Evolutionary conservation across 2,329 filamentous ascomycete genomes (phyloP), one percentile per base, ranked within the genome.

Genomic region (Sporothrix brunneoviolacea): DNA sequence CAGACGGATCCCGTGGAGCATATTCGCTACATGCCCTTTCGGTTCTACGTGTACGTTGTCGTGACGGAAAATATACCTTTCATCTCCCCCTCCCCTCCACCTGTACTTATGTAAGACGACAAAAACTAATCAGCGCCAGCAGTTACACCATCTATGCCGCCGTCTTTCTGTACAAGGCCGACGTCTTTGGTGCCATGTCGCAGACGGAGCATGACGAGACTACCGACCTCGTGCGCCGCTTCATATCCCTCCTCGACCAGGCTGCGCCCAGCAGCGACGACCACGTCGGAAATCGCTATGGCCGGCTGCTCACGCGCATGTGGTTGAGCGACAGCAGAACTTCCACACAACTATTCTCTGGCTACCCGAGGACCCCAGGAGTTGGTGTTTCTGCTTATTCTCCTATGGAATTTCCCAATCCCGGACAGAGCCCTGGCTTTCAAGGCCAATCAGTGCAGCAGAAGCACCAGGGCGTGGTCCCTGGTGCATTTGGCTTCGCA

Each of bases 81-180:
- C n/a, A n/a, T n/a, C n/a, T n/a, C n/a, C n/a, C n/a, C n/a, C n/a
- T n/a, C n/a, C n/a, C n/a, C n/a, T n/a, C n/a, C n/a, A n/a, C n/a
- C n/a, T n/a, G n/a, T n/a, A n/a, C n/a, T n/a, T n/a, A n/a, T n/a
- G n/a, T n/a, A n/a, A n/a, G n/a, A n/a, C n/a, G n/a, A n/a, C n/a
- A n/a, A n/a, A n/a, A n/a, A n/a, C n/a, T n/a, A n/a, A n/a, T n/a
- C n/a, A n/a, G n/a, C n/a, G n/a, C n/a, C n/a, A n/a, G n/a, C n/a
- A n/a, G n/a, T n/a, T 45, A 45, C 33, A 30, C 30, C 8, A 45
- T 45, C 42, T 30, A 45, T 30, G 30, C 42, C 13, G 15, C 42
- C 32, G 42, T 45, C 42, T 45, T 45, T 35, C 42, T 45, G 18
- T 45, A 36, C 42, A 45, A 45, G 19, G 30, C 42, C 21, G 15